Conservation (phyloP, 352 stramenopile species). For the Phytophthora fragariae region DNA sequence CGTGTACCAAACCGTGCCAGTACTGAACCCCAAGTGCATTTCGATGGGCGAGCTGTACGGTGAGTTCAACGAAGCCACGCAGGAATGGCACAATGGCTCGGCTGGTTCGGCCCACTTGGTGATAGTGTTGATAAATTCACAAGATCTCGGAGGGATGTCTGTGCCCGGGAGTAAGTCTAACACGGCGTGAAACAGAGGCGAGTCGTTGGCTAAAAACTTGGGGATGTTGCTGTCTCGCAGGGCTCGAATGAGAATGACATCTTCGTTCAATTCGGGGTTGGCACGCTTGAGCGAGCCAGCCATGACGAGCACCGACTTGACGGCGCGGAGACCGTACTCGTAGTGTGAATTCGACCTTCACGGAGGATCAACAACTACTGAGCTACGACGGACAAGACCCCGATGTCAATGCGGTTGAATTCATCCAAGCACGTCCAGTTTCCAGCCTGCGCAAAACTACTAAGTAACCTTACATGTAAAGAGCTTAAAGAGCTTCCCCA, state of each 20-base stretch:
- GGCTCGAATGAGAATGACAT: slow-evolving; percentile 91
- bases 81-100: no score
- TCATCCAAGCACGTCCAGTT: slow-evolving; percentile 94
- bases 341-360: slow-evolving; percentile 92
- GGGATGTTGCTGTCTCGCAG: slow-evolving; percentile 94
- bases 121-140: no score
- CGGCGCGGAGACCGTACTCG: slow-evolving; percentile 94
- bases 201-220: slow-evolving; percentile 94
- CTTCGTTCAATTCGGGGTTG: slow-evolving; percentile 77
- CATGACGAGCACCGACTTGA: slow-evolving; percentile 95
- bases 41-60: no score
- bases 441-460: slow-evolving; percentile 90
- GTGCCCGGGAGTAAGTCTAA: slow-evolving; percentile 92
- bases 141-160: slow-evolving; percentile 63
- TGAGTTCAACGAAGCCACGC: no score
- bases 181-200: slow-evolving; percentile 92
- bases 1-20: no score
- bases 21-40: no score
- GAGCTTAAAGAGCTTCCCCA: no score
- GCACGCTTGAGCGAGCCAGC: slow-evolving; percentile 90
- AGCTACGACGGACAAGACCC: slow-evolving; percentile 95
- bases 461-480: no score
- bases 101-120: no score
- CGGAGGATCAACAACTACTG: slow-evolving; percentile 89
- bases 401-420: slow-evolving; percentile 96